These are phyloP conservation scores for Ophiostoma ips DNA, from an alignment of 2,329 filamentous ascomycete genomes.

Conservation along the genomic window DNA sequence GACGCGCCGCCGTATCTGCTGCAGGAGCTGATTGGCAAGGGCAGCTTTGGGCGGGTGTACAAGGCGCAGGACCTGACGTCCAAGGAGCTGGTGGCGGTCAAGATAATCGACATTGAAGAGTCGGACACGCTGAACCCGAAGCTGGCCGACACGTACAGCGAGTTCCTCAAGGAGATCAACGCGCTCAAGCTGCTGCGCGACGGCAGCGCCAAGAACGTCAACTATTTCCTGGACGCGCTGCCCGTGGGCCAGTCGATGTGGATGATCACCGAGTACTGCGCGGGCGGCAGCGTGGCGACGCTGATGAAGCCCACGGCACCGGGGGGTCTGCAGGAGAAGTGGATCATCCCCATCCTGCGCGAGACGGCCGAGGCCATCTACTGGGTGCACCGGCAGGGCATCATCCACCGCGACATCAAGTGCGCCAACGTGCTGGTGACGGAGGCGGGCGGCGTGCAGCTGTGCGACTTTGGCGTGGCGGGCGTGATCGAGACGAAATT, in stretches of 20 bases:
- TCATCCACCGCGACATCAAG: constrained; percentile 60
- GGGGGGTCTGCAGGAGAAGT: constrained; percentile 50
- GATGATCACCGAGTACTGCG: constrained; percentile 80
- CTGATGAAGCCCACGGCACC: constrained; percentile 54
- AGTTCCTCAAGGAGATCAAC: constrained; percentile 55
- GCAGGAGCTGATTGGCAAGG: constrained; percentile 54
- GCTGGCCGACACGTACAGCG: constrained; percentile 51
- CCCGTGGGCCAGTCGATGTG: constrained; percentile 69
- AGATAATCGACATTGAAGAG: constrained; percentile 76
- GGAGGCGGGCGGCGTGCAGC: constrained; percentile 61
- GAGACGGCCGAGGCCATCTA: constrained; percentile 52
- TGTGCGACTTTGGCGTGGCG: constrained; percentile 76
- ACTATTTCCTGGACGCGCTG: constrained; percentile 65
- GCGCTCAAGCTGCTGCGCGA: constrained; percentile 60
- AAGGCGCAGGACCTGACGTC: constrained; percentile 33
- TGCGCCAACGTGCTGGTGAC: constrained; percentile 70
- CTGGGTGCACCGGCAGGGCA: constrained; percentile 55
- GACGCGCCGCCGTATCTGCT: constrained; percentile 47
- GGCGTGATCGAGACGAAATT: constrained; percentile 62
- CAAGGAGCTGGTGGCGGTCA: constrained; percentile 47
- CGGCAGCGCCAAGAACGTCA: constrained; percentile 64
- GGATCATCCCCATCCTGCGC: constrained; percentile 13
- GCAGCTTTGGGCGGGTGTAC: constrained; percentile 54
- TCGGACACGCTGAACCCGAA: constrained; percentile 54
- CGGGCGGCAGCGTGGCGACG: constrained; percentile 67